Evolutionary conservation across 106 monocot genomes (phyloP), one percentile per base, ranked within the genome.

Genomic region (Narthecium ossifragum): DNA sequence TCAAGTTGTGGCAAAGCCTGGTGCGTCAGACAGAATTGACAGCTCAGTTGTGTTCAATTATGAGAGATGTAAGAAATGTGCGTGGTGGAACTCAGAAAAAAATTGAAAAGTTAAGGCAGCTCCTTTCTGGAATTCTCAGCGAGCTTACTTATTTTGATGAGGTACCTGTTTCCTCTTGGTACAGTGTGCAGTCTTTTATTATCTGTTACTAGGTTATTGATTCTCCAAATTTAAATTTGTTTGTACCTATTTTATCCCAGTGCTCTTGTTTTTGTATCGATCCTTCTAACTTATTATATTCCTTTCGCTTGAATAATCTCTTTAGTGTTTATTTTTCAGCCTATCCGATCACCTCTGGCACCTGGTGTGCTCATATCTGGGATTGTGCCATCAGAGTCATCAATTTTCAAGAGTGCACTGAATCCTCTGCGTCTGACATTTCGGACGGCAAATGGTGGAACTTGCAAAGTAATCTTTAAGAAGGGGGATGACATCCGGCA

Each of bases 401-500:
- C 90, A 30, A 83, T 96, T 71, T 96, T 96, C 48, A 96, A 90
- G 81, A 96, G 96, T 70, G 76, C 83, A 22, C 60, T 96, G 30
- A 69, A 84, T 70, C 96, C 96, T 69, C 65, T 96, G 54, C 83
- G 83, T 48, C 73, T 96, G 26, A 73, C 90, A 65, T 90, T 96
- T 73, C 71, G 81, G 34, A 90, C 83, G 46, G 80, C 64, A 66
- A 76, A 37, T 69, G 86, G 90, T 12, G 86, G 83, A 68, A 83
- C 54, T 66, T 90, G 86, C 32, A 90, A 86, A 81, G 57, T 96
- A 30, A 96, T 96, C 7, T 96, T 86, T 68, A 96, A 90, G 63
- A 96, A 96, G 64, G 96, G 96, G 41, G 96, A 96, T 76, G 96
- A 96, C 70, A 72, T 96, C 48, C 86, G 96, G 17, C 96, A 96